These are phyloP conservation scores for Panicum hallii DNA, from an alignment of 202 grass and related monocot species.

Conservation along the genomic window DNA sequence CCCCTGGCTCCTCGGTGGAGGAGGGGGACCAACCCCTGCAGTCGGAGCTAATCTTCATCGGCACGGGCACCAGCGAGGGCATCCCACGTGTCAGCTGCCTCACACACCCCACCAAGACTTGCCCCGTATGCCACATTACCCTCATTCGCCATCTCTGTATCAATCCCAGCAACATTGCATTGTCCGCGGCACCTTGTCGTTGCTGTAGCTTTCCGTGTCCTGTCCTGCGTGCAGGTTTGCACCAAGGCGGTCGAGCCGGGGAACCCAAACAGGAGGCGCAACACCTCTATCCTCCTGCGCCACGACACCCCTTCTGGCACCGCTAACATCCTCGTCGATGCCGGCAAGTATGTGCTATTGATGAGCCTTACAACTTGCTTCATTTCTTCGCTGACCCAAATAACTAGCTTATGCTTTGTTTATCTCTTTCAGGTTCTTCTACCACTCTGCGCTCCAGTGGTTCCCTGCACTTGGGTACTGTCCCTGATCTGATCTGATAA, in stretches of 20 bases:
- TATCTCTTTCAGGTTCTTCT: slow-evolving; percentile 81
- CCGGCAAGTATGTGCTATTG: slow-evolving; percentile 71
- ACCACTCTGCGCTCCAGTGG: slow-evolving; percentile 82
- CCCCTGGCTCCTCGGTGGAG: neutral
- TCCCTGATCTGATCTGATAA: slow-evolving; percentile 5
- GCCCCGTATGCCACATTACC: slow-evolving; percentile 50
- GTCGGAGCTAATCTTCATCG: slow-evolving; percentile 93
- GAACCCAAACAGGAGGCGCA: slow-evolving; percentile 80
- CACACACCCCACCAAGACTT: slow-evolving; percentile 71
- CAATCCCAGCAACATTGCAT: neutral
- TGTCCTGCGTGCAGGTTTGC: slow-evolving; percentile 67
- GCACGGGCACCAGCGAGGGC: slow-evolving; percentile 94
- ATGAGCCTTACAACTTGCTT: neutral
- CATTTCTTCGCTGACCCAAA: neutral
- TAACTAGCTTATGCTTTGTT: slow-evolving; percentile 11
- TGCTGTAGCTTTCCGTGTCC: neutral
- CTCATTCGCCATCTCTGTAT: neutral
- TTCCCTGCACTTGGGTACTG: slow-evolving; percentile 77
- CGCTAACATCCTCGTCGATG: slow-evolving; percentile 81
- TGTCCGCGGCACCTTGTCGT: neutral
- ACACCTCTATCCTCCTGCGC: slow-evolving; percentile 80
- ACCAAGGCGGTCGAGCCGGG: slow-evolving; percentile 65
- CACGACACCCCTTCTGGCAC: slow-evolving; percentile 64
- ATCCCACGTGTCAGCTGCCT: slow-evolving; percentile 94
- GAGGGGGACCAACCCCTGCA: slow-evolving; percentile 11